phyloP scores from a whole-genome alignment of 2,329 filamentous ascomycete genomes.

The Penicillium sp. region DNA sequence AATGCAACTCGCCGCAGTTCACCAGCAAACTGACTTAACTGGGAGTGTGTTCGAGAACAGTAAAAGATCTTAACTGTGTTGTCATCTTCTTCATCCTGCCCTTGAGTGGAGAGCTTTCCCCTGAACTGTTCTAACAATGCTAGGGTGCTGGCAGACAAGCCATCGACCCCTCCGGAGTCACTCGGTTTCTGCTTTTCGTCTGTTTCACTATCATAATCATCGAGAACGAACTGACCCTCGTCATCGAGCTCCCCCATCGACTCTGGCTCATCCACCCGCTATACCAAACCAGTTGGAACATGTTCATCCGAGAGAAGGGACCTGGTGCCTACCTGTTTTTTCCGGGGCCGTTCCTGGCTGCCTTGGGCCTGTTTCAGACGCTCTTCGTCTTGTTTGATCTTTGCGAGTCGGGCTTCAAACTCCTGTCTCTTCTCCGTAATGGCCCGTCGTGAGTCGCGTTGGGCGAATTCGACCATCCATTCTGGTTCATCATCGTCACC shows the following conservation, averaged over 20 bases:
- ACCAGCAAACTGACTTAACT: slow-evolving; percentile 82
- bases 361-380: slow-evolving; percentile 57
- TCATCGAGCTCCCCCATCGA: slow-evolving; percentile 37
- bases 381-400: slow-evolving; percentile 62
- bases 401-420: slow-evolving; percentile 69
- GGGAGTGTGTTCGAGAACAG: slow-evolving; percentile 89
- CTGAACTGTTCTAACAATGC: slow-evolving; percentile 70
- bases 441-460: slow-evolving; percentile 66
- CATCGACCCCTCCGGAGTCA: slow-evolving; percentile 38
- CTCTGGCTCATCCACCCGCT: slow-evolving; percentile 31
- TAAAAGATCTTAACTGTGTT: slow-evolving; percentile 82
- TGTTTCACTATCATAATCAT: slow-evolving; percentile 69
- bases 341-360: slow-evolving; percentile 50
- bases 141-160: slow-evolving; percentile 73
- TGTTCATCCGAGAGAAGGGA: background rate
- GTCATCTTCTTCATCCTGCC: slow-evolving; percentile 50
- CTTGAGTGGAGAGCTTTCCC: slow-evolving; percentile 38
- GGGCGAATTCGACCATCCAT: slow-evolving; percentile 80
- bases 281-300: background rate
- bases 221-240: slow-evolving; percentile 72
- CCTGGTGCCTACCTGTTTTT: slow-evolving; percentile 39
- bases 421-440: slow-evolving; percentile 68
- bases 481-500: slow-evolving; percentile 72
- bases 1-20: slow-evolving; percentile 78
- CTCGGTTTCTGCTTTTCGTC: slow-evolving; percentile 42